These are phyloP conservation scores for Lecanicillium sp. DNA, from an alignment of 2,329 filamentous ascomycete species.

Conservation along the genomic window DNA sequence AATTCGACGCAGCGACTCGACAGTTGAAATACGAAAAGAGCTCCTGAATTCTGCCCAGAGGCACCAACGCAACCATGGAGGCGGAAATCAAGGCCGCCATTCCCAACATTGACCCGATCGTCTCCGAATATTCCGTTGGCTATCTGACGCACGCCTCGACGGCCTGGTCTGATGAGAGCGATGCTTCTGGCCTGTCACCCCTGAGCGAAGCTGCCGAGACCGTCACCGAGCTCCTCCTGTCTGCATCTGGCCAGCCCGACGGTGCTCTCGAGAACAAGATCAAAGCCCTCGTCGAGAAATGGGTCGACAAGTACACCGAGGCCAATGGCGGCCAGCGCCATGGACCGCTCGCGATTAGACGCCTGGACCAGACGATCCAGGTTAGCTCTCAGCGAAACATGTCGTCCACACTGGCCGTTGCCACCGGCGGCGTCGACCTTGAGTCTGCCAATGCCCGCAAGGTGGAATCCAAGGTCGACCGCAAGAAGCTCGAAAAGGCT, in stretches of 20 bases:
- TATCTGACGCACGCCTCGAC: constrained; percentile 92
- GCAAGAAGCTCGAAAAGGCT: constrained; percentile 98
- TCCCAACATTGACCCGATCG: constrained; percentile 78
- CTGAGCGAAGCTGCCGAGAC: constrained; percentile 75
- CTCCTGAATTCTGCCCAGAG: too few species aligned
- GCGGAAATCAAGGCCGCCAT: constrained; percentile 77
- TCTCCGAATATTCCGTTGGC: constrained; percentile 89
- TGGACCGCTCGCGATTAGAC: constrained; percentile 69
- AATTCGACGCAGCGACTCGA: too few species aligned
- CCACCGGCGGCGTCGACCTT: constrained; percentile 77
- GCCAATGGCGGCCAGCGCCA: constrained; percentile 65
- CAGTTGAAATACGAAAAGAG: too few species aligned
- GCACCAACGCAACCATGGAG: constrained; percentile 54
- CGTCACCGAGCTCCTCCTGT: constrained; percentile 83
- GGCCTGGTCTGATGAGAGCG: constrained; percentile 67
- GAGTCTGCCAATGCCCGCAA: constrained; percentile 90
- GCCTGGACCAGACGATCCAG: constrained; percentile 90
- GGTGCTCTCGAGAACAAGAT: constrained; percentile 68
- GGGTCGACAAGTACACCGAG: constrained; percentile 73
- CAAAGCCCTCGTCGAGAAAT: constrained; percentile 77
- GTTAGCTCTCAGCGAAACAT: constrained; percentile 92
- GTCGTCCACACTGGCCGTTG: constrained; percentile 86
- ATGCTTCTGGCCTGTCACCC: constrained; percentile 62
- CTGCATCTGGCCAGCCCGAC: constrained; percentile 80
- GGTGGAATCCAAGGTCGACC: constrained; percentile 94